A percentile compares a stretch with the other conserved stretches of the same genome.
These are phyloP conservation scores for Onygena corvina DNA, from an alignment of 2,329 filamentous ascomycete genomes.

Conservation along the genomic window DNA sequence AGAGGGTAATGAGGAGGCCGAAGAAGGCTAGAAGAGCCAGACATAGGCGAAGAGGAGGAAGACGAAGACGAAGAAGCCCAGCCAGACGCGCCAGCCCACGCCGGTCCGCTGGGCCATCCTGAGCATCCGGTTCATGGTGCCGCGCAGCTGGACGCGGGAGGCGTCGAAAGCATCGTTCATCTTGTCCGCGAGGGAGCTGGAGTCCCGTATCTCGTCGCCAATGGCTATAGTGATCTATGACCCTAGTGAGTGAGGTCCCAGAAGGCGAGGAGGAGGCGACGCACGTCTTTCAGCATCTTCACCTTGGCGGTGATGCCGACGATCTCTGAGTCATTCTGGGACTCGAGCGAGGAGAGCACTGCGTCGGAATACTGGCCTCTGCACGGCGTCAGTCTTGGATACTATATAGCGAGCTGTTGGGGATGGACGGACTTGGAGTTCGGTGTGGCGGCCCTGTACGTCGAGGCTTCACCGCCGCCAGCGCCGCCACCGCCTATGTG, in stretches of 20 bases:
- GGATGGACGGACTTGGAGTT: conserved; percentile 47
- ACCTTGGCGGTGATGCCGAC: conserved; percentile 88
- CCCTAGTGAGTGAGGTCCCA: conserved; percentile 8
- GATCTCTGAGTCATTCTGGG: conserved; percentile 83
- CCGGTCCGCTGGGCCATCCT: conserved; percentile 89
- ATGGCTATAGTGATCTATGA: conserved; percentile 76
- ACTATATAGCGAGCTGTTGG: background rate
- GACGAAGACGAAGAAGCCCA: conserved; percentile 75
- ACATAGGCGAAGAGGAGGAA: conserved; percentile 79
- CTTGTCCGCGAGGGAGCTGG: conserved; percentile 74
- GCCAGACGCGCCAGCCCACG: conserved; percentile 92
- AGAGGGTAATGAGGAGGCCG: background rate
- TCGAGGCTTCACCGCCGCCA: conserved; percentile 21
- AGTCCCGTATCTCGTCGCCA: conserved; percentile 88
- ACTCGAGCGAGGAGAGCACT: conserved; percentile 84
- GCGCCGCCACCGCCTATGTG: conserved; percentile 8
- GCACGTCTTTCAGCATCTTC: conserved; percentile 72
- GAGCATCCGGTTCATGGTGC: conserved; percentile 96
- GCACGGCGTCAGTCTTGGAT: background rate
- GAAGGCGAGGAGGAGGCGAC: conserved; percentile 26
- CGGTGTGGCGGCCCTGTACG: conserved; percentile 57
- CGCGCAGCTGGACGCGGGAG: conserved; percentile 64
- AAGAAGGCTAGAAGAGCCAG: conserved; percentile 60
- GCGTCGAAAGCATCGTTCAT: conserved; percentile 93
- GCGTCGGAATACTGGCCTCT: conserved; percentile 84